Base-by-base conservation (phyloP, 2,329 filamentous ascomycete species). In the Cephalotrichum gorgonifer region DNA sequence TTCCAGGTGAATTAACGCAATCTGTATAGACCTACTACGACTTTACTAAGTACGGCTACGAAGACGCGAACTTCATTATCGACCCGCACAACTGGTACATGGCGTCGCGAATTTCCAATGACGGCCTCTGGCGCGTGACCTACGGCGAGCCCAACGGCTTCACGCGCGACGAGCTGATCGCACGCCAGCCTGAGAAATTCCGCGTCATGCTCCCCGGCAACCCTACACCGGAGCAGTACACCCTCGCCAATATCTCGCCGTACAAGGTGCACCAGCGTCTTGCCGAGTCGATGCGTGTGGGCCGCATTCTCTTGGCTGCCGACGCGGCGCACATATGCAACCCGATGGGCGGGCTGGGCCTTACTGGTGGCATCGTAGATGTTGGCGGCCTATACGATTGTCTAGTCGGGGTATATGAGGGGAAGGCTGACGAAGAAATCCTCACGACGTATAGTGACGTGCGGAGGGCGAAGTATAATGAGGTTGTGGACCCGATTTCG, bases 321-420 rank as follows among this genome's bases (percentile, higher is more conserved):
- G 79, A 83, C 62, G 78, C 79, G 2, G 79, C 79, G 3, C 79
- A 83, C 47, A 54, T 74, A 15, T 74, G 71, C 56, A 75, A 74
- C 57, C 70, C 71, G 1, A 73, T 73, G 62, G 80, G 80, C 43
- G 80, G 80, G 0, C 64, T 83, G 15, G 80, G 80, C 1, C 72
- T 83, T 45, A 83, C 78, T 0, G 78, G 79, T 6, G 80, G 80
- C 0, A 77, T 84, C 49, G 76, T 78, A 17, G 80, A 83, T 54
- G 71, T 80, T 3, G 79, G 76, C 11, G 76, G 77, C 0, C 67
- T 84, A 6, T 78, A 72, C 51, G 78, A 84, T 54, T 81, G 78
- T 55, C 67, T 83, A 2, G 60, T 62, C 2, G 70, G 70, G 0
- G 66, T 73, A 43, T 71, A 63, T 61, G 64, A 70, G 26, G 68